phyloP scores from a whole-genome alignment of 2,329 filamentous ascomycete genomes.

The Ambrosiella xylebori region DNA sequence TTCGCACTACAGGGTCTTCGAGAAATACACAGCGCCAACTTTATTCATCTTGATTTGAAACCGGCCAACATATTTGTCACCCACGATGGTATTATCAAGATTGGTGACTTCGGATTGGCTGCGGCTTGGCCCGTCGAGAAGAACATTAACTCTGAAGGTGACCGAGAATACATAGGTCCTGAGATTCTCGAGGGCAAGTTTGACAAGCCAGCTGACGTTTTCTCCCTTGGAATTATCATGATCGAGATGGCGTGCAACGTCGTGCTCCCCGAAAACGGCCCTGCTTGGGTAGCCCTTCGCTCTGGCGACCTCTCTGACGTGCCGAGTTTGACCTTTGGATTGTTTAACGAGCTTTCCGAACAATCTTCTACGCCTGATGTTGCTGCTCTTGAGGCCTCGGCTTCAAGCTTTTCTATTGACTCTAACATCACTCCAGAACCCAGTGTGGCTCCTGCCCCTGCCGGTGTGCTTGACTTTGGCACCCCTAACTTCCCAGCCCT shows the following conservation, averaged over 20 bases:
- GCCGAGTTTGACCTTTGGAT: constrained; percentile 71
- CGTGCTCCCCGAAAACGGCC: constrained; percentile 79
- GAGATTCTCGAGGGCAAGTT: constrained; percentile 77
- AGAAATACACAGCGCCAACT: constrained; percentile 75
- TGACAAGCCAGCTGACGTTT: constrained; percentile 84
- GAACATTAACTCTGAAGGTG: constrained; percentile 76
- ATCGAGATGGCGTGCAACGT: constrained; percentile 91
- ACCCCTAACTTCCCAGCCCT: constrained; percentile 32
- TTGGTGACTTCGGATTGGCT: constrained; percentile 74
- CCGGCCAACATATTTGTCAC: constrained; percentile 71
- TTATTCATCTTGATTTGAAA: constrained; percentile 73
- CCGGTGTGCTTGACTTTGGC: constrained; percentile 20
- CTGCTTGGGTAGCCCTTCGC: constrained; percentile 76
- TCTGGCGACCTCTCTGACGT: constrained; percentile 80
- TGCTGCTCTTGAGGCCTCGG: not conserved
- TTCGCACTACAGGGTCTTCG: constrained; percentile 50
- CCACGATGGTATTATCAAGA: constrained; percentile 67
- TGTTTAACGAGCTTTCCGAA: constrained; percentile 40
- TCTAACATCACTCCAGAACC: not conserved
- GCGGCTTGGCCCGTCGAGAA: constrained; percentile 58
- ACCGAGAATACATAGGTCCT: constrained; percentile 88
- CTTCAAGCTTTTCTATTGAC: constrained; percentile 3
- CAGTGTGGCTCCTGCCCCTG: not conserved
- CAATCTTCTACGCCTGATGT: not conserved
- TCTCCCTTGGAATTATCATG: constrained; percentile 84